Conservation (phyloP, 331 rosid genomes). For the Malus hybrid region DNA sequence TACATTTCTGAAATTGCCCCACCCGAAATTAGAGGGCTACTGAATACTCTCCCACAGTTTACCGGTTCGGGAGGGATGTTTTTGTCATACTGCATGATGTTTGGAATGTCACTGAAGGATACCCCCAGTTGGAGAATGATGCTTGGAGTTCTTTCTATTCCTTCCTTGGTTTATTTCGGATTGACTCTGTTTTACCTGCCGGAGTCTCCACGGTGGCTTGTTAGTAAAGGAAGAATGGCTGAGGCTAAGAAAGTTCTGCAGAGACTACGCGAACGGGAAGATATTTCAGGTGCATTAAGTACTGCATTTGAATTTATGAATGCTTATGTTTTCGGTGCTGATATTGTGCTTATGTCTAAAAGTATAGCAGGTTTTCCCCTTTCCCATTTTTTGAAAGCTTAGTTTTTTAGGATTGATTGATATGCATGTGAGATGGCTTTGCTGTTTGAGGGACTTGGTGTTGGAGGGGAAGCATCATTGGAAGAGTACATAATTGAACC, state of each 20-base stretch:
- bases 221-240: constrained; percentile 14
- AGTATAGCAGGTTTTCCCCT: background rate
- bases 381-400: background rate
- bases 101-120: constrained; percentile 17
- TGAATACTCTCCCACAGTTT: constrained; percentile 23
- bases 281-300: constrained; percentile 17
- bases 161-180: constrained; percentile 2
- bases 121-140: constrained; percentile 19
- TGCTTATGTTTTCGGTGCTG: background rate
- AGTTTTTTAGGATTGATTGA: background rate
- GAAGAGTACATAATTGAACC: constrained; percentile 25
- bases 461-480: constrained; percentile 16
- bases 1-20: constrained; percentile 25
- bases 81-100: constrained; percentile 21
- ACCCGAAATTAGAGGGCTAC: constrained; percentile 12
- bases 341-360: background rate
- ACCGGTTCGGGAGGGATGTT: constrained; percentile 20
- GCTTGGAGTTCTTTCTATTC: constrained; percentile 23
- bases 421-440: constrained; percentile 17
- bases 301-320: background rate
- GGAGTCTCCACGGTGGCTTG: constrained; percentile 26
- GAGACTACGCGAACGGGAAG: constrained; percentile 15
- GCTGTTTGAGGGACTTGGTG: constrained; percentile 18
- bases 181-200: constrained; percentile 20
- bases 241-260: constrained; percentile 21